These are phyloP conservation scores for Lagenidium sp. DNA, from an alignment of 352 stramenopile species.

Conservation along the genomic window DNA sequence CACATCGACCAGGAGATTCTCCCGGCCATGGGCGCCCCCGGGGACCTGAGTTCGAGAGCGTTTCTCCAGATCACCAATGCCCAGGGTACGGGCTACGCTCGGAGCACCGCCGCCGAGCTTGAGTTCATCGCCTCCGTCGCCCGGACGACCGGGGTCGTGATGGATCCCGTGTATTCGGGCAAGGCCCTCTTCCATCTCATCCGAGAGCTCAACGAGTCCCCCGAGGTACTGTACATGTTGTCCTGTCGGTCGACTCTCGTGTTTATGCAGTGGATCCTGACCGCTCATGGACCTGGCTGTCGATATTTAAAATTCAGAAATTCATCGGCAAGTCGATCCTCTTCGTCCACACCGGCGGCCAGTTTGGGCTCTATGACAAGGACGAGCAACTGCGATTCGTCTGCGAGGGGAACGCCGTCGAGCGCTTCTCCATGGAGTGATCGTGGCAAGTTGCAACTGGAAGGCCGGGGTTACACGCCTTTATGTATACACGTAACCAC, in stretches of 20 bases:
- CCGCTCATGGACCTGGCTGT: too few relatives aligned
- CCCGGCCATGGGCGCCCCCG: constrained; percentile 49
- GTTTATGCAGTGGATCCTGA: too few relatives aligned
- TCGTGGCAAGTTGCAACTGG: background rate
- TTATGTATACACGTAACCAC: too few relatives aligned
- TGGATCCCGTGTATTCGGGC: constrained; percentile 85
- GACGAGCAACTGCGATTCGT: constrained; percentile 55
- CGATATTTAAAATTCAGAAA: too few relatives aligned
- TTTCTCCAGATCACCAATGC: constrained; percentile 80
- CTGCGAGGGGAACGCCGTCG: constrained; percentile 33
- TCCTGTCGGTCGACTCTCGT: too few relatives aligned
- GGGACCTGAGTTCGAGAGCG: constrained; percentile 35
- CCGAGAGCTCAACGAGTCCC: constrained; percentile 55
- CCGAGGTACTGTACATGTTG: constrained; percentile 47
- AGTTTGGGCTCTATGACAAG: constrained; percentile 91
- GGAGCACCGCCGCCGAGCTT: constrained; percentile 67
- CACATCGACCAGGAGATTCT: constrained; percentile 70
- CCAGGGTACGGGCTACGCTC: constrained; percentile 73
- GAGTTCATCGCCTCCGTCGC: constrained; percentile 67
- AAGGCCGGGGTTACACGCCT: too few relatives aligned
- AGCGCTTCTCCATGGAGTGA: constrained; percentile 51
- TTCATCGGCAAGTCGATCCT: constrained; percentile 78
- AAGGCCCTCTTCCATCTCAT: constrained; percentile 82
- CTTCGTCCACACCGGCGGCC: constrained; percentile 89
- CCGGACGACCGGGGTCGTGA: constrained; percentile 62